phyloP scores from a whole-genome alignment of 805 yeast species.

The Kodamaea jinghongensis region DNA sequence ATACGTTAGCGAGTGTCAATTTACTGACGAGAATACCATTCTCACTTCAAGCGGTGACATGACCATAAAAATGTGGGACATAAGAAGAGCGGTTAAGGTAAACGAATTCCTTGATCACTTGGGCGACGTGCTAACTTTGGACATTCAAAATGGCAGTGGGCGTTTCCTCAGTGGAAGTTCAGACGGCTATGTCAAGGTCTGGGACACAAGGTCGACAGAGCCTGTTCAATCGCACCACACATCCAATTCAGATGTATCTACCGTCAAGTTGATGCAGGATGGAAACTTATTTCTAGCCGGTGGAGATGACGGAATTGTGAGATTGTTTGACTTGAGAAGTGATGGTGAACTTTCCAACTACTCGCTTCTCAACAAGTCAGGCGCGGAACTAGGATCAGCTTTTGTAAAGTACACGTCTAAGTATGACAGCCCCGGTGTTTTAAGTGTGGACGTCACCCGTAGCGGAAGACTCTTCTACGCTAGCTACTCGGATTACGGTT shows the following conservation, averaged over 20 bases:
- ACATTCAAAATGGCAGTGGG: slow-evolving; percentile 15
- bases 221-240: slow-evolving; percentile 52
- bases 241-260: slow-evolving; percentile 62
- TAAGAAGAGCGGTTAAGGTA: slow-evolving; percentile 52
- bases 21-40: slow-evolving; percentile 50
- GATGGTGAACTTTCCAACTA: slow-evolving; percentile 66
- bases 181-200: slow-evolving; percentile 56
- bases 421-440: slow-evolving; percentile 65
- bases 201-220: slow-evolving; percentile 29
- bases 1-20: slow-evolving; percentile 73
- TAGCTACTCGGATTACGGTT: slow-evolving; percentile 73
- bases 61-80: slow-evolving; percentile 80
- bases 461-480: slow-evolving; percentile 75
- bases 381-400: neutral
- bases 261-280: slow-evolving; percentile 61
- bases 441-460: slow-evolving; percentile 66
- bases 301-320: slow-evolving; percentile 70
- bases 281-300: slow-evolving; percentile 73
- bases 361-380: slow-evolving; percentile 19
- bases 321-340: slow-evolving; percentile 72
- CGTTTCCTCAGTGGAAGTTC: slow-evolving; percentile 63
- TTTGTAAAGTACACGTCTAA: slow-evolving; percentile 17
- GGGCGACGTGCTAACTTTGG: slow-evolving; percentile 58
- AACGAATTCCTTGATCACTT: slow-evolving; percentile 62
- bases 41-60: slow-evolving; percentile 81